A percentile compares a stretch with the other conserved stretches of the same genome.
Evolutionary conservation across 305 asterid species (phyloP).

Genomic region (Solanum aculeatissimum): DNA sequence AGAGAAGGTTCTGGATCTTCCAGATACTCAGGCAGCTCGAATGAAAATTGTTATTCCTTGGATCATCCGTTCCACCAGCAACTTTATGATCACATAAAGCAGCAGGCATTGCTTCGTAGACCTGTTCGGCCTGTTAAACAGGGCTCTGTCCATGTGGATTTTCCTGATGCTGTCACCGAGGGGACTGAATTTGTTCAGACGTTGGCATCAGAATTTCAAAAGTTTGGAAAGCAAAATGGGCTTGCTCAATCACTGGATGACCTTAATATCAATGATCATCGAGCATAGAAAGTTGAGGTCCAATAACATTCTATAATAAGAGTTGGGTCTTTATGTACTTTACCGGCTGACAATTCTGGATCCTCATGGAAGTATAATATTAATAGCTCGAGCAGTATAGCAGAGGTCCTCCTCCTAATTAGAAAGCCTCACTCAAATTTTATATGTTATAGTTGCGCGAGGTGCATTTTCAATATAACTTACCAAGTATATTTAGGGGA

Average conservation of each 20-base stretch:
- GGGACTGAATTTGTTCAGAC: slow-evolving; percentile 47
- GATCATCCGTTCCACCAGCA: slow-evolving; percentile 83
- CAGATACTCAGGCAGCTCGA: slow-evolving; percentile 14
- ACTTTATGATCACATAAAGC: slow-evolving; percentile 53
- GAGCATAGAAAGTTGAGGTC: background rate
- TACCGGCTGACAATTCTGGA: background rate
- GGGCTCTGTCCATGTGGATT: slow-evolving; percentile 72
- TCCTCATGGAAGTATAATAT: background rate
- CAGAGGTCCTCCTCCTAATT: background rate
- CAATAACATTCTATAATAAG: background rate
- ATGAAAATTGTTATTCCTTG: slow-evolving; percentile 43
- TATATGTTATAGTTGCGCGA: background rate
- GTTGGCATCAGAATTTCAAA: slow-evolving; percentile 50
- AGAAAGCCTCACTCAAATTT: background rate
- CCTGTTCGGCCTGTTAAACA: slow-evolving; percentile 38
- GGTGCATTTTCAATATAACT: background rate
- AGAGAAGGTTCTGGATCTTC: slow-evolving; percentile 60
- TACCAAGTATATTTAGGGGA: background rate
- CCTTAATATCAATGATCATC: slow-evolving; percentile 18
- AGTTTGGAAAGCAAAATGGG: slow-evolving; percentile 26
- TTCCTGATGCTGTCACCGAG: slow-evolving; percentile 49
- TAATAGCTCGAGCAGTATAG: background rate
- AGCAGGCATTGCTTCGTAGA: slow-evolving; percentile 29
- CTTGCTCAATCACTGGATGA: slow-evolving; percentile 21
- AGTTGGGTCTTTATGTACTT: background rate